Conservation (phyloP, 1,284 basidiomycete genomes). For the Bjerkandera adusta region DNA sequence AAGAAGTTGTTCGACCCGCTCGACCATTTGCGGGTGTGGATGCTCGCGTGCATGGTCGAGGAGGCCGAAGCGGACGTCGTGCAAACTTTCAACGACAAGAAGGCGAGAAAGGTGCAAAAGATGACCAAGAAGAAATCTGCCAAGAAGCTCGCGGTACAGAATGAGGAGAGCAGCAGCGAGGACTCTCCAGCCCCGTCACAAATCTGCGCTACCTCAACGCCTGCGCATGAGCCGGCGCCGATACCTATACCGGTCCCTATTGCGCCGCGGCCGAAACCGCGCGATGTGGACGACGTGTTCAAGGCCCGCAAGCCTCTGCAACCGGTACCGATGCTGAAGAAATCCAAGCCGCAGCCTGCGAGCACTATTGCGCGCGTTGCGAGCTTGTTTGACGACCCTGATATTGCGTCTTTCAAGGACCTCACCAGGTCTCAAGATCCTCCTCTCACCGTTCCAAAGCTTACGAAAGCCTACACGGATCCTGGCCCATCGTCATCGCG, state of each 20-base stretch:
- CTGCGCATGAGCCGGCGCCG: background rate
- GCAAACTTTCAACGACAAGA: conserved; percentile 54
- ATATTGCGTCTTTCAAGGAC: conserved; percentile 9
- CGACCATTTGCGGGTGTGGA: conserved; percentile 62
- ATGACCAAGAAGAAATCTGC: conserved; percentile 6
- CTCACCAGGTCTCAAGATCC: conserved; percentile 3
- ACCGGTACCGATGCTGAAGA: background rate
- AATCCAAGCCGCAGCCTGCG: background rate
- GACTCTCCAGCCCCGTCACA: too few species aligned
- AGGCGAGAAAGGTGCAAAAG: conserved; percentile 44
- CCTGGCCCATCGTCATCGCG: background rate
- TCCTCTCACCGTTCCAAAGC: background rate
- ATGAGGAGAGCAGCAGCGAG: background rate
- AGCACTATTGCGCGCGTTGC: conserved; percentile 4
- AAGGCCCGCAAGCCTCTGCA: background rate
- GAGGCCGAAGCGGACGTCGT: conserved; percentile 64
- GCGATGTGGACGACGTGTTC: conserved; percentile 3
- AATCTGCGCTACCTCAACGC: too few species aligned
- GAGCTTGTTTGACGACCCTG: conserved; percentile 1
- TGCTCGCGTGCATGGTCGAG: conserved; percentile 73
- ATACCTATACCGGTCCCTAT: background rate
- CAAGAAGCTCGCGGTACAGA: background rate
- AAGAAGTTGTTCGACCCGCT: conserved; percentile 41
- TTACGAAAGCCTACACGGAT: background rate
- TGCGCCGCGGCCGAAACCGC: background rate